phyloP scores from a whole-genome alignment of 1,284 basidiomycete species.

The Apiotrichum gracile region DNA sequence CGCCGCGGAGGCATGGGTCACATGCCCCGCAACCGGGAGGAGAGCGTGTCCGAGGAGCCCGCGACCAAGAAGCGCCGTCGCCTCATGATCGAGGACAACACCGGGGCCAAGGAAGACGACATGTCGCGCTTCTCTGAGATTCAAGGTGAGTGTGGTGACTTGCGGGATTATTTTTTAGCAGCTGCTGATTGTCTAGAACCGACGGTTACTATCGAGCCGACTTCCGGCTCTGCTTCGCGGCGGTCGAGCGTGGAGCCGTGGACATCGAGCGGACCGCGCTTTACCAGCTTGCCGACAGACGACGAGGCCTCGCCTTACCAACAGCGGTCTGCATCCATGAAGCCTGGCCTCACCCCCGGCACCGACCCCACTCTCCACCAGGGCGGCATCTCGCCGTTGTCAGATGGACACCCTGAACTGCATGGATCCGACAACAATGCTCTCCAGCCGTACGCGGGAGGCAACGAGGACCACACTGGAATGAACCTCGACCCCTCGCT shows the following conservation, averaged over 20 bases:
- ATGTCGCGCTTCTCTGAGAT: constrained; percentile 30
- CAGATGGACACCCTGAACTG: constrained; percentile 14
- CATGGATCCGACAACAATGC: constrained; percentile 14
- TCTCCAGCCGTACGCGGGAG: constrained; percentile 8
- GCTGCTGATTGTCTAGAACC: constrained; percentile 3
- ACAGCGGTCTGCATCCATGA: constrained; percentile 13
- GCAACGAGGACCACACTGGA: constrained; percentile 4
- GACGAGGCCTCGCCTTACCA: constrained; percentile 24
- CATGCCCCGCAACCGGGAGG: constrained; percentile 23
- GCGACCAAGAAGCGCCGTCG: constrained; percentile 33
- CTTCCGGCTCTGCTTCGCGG: constrained; percentile 4
- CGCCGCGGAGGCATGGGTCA: constrained; percentile 24
- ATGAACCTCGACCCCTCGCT: constrained; percentile 47
- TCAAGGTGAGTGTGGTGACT: constrained; percentile 35
- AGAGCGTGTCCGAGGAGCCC: constrained; percentile 20
- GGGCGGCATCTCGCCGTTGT: constrained; percentile 25
- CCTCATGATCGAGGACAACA: constrained; percentile 43
- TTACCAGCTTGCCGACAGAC: constrained; percentile 34
- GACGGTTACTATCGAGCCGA: constrained; percentile 5
- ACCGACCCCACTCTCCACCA: constrained; percentile 24
- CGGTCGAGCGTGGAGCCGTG: constrained; percentile 15
- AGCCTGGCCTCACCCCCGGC: constrained; percentile 8
- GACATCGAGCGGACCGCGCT: constrained; percentile 26
- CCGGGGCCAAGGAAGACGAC: constrained; percentile 7
- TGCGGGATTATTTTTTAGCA: not conserved